Evolutionary conservation across 1,139 yeast species (phyloP).

Genomic region (Ashbya aceris): DNA sequence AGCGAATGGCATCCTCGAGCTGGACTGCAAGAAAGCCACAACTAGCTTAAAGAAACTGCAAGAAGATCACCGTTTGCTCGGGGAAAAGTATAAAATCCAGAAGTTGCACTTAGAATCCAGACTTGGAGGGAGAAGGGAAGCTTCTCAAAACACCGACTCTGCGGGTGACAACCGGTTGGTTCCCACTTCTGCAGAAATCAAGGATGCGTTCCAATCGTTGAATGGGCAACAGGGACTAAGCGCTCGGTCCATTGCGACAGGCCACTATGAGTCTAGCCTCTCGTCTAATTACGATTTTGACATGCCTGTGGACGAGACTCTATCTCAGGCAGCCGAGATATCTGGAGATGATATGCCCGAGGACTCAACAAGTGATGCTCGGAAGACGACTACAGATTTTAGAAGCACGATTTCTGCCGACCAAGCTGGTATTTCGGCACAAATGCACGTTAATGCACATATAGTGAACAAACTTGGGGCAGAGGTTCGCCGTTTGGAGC

Average conservation of each 20-base stretch:
- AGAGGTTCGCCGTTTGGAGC: constrained; percentile 69
- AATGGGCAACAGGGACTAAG: neutral
- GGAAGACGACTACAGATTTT: neutral
- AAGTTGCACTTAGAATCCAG: constrained; percentile 16
- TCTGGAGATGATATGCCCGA: constrained; percentile 15
- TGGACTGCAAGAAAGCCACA: constrained; percentile 13
- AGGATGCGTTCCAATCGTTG: neutral
- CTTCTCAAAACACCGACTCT: neutral
- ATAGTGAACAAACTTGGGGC: constrained; percentile 32
- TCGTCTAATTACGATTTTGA: constrained; percentile 1
- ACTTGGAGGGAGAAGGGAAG: neutral
- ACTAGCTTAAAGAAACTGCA: constrained; percentile 11
- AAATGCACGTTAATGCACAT: constrained; percentile 22
- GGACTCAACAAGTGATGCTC: constrained; percentile 18
- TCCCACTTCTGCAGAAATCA: neutral
- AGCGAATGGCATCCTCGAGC: constrained; percentile 9
- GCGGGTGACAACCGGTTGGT: neutral
- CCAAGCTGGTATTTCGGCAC: constrained; percentile 7
- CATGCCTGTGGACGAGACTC: neutral
- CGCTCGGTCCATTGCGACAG: neutral
- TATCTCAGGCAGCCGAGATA: constrained; percentile 1
- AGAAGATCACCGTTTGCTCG: constrained; percentile 23
- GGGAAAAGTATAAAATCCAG: constrained; percentile 22
- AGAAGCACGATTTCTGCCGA: neutral
- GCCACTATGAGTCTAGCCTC: neutral